Base-by-base conservation (phyloP, 2,329 filamentous ascomycete species). In the Albifimbria verrucaria region DNA sequence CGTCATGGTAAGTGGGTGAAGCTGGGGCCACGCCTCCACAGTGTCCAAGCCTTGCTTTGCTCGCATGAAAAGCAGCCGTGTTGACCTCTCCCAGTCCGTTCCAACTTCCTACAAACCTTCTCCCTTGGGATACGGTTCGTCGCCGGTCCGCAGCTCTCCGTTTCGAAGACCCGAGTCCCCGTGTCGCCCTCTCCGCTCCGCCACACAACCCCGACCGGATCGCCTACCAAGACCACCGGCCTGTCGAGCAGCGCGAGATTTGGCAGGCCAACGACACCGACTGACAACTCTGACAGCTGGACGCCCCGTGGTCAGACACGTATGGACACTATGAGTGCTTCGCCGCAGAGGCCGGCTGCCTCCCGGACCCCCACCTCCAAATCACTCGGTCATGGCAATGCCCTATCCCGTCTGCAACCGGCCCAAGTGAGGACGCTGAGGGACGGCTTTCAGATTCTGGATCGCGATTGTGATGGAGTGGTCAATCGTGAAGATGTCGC, bases 371-470 rank as follows among this genome's bases (percentile, higher is more conserved):
- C 67, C 10, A 61, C 66, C 20, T 57, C 71, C 23, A 70, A 72
- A 39, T 63, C 72, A 6, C 64, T 75, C 41, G 69, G 68, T 4
- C 70, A 75, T 51, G 75, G 77, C 28, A 84, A 79, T 61, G 77
- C 85, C 15, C 75, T 92, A 44, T 86, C 87, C 3, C 87, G 89
- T 64, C 73, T 97, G 42, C 89, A 93, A 36, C 86, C 90, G 2
- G 79, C 89, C 3, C 90, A 97, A 62, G 85, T 97, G 32, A 85
- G 92, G 64, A 90, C 90, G 62, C 82, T 99, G 72, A 85, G 94
- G 55, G 93, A 97, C 67, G 91, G 89, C 0, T 99, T 97, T 70
- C 90, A 95, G 70, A 92, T 97, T 54, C 79, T 99, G 46, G 94
- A 97, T 70, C 82, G 90, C 55, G 88, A 94, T 70, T 92, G 91